phyloP scores from a whole-genome alignment of 2,329 filamentous ascomycete genomes.

The Paraconiothyrium sp. region DNA sequence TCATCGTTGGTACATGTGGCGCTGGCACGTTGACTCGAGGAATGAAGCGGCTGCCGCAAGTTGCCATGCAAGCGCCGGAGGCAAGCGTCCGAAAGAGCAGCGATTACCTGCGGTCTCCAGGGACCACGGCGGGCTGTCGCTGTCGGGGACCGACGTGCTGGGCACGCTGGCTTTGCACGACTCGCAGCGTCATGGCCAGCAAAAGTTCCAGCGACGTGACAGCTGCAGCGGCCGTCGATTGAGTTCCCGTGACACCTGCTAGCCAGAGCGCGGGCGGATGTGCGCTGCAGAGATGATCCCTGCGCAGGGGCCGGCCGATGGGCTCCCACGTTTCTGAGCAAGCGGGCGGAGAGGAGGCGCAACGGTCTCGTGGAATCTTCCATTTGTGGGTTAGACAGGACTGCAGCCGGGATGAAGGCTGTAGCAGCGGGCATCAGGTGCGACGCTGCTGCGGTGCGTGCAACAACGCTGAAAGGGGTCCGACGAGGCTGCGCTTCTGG shows the following conservation, averaged over 20 bases:
- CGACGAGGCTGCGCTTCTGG: slow-evolving; percentile 1
- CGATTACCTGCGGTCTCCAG: background rate
- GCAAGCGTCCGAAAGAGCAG: background rate
- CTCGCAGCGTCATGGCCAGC: no score
- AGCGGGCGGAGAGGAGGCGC: background rate
- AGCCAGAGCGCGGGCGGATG: background rate
- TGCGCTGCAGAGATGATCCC: slow-evolving; percentile 12
- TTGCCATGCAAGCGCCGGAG: slow-evolving; percentile 12
- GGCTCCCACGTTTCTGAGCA: background rate
- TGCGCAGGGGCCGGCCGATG: background rate
- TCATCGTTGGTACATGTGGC: background rate
- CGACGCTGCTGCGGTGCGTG: background rate
- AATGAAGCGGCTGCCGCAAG: slow-evolving; percentile 1
- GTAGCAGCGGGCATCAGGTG: background rate
- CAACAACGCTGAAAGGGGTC: background rate
- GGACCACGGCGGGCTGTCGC: slow-evolving; percentile 2
- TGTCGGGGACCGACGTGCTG: slow-evolving; percentile 8
- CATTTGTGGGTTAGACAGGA: slow-evolving; percentile 5
- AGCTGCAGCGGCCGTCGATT: slow-evolving; percentile 3
- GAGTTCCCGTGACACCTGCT: slow-evolving; percentile 5
- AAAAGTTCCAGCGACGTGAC: background rate
- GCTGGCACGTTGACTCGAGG: slow-evolving; percentile 1
- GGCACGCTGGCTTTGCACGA: background rate
- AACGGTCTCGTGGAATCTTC: slow-evolving; percentile 16
- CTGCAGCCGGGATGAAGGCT: slow-evolving; percentile 11